Percentiles rank a stretch among this genome's conserved stretches.
Conservation (phyloP, 1,139 yeast genomes). For the Arxiozyma slooffiae region DNA sequence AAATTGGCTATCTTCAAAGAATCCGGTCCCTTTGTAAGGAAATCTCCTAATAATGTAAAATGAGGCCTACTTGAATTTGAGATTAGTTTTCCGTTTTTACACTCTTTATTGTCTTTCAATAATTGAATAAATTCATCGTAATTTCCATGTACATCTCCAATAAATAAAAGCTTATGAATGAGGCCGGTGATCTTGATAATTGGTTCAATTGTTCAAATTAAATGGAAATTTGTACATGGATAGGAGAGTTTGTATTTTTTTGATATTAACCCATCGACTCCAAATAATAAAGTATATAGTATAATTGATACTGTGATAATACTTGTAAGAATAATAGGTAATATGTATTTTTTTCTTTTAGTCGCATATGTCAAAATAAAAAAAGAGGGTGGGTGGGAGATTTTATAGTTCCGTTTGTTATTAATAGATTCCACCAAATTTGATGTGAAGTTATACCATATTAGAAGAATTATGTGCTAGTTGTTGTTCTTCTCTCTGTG, state of each 20-base stretch:
- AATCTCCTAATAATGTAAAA: slow-evolving; percentile 60
- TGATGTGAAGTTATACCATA: too few relatives aligned
- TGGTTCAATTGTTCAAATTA: slow-evolving; percentile 4
- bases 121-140: slow-evolving; percentile 45
- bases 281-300: not conserved
- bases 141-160: slow-evolving; percentile 89
- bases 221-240: slow-evolving; percentile 2
- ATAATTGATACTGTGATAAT: not conserved
- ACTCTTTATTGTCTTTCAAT: slow-evolving; percentile 52
- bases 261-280: not conserved
- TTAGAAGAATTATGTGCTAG: too few relatives aligned
- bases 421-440: too few relatives aligned
- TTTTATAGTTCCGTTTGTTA: too few relatives aligned
- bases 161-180: slow-evolving; percentile 37
- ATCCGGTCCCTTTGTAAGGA: slow-evolving; percentile 74
- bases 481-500: too few relatives aligned
- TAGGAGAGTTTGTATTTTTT: not conserved
- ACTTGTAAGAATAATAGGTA: not conserved
- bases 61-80: slow-evolving; percentile 6
- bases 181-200: slow-evolving; percentile 6
- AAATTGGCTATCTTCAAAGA: slow-evolving; percentile 60
- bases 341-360: not conserved
- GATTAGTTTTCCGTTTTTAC: slow-evolving; percentile 6
- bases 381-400: too few relatives aligned
- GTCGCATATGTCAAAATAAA: not conserved